Evolutionary conservation across 106 monocot species (phyloP).

Genomic region (Posidonia australis): DNA sequence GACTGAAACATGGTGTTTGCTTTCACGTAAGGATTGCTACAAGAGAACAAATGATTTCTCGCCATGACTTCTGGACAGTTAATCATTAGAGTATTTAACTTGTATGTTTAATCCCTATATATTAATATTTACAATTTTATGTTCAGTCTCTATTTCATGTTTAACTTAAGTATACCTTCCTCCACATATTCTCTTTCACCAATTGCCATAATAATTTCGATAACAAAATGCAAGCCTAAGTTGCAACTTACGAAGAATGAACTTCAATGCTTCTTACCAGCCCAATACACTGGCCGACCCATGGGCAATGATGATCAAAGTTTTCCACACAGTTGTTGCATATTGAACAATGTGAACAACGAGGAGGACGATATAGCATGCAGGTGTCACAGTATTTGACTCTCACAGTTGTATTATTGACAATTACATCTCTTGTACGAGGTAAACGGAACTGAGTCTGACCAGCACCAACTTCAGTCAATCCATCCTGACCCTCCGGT

Average conservation of each 20-base stretch:
- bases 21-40: neutral
- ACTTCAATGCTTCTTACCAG: constrained; percentile 14
- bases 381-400: constrained; percentile 46
- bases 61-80: neutral
- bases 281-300: constrained; percentile 50
- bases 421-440: constrained; percentile 20
- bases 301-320: constrained; percentile 47
- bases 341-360: constrained; percentile 43
- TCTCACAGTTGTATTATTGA: constrained; percentile 24
- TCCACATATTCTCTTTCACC: no score
- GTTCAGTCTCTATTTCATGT: no score
- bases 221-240: no score
- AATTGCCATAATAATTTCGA: no score
- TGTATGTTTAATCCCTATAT: no score
- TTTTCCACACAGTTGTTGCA: constrained; percentile 47
- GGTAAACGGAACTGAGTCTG: constrained; percentile 29
- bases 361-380: constrained; percentile 43
- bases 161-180: no score
- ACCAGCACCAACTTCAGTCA: constrained; percentile 2
- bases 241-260: neutral
- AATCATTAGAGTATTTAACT: no score
- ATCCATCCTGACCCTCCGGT: constrained; percentile 12
- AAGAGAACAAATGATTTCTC: no score
- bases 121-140: no score
- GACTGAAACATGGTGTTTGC: neutral